Base-by-base conservation (phyloP, 768 basidiomycete genomes). In the Xerocomellus amylosporus region DNA sequence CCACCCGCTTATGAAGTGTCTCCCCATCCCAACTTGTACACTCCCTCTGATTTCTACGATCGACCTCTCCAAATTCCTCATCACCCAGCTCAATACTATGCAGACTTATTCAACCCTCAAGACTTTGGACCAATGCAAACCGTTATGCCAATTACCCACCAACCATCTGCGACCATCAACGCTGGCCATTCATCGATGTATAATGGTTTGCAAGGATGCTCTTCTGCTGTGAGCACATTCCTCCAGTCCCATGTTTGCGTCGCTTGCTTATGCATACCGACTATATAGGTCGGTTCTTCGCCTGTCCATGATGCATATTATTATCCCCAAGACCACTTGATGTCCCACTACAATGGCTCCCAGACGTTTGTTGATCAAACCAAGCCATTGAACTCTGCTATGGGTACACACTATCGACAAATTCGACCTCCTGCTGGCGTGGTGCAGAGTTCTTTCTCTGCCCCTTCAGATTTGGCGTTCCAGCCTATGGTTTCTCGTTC, bases 161-260 rank as follows among this genome's bases (percentile, higher is more conserved):
- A 15, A 1, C n/a, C 8, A 24, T 24, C 33, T 10, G 6, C 10
- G 13, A 5, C 5, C 10, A 0, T 30, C 2, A 0, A 12, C 8
- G 3, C n/a, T 20, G 19, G 22, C 2, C 2, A 0, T 24, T 13
- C 19, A 17, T 22, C 17, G 12, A 20, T 12, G 4, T 3, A 15
- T 4, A 2, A 24, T 4, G 10, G 0, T 14, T 13, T 24, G 0
- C 36, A 30, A 28, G 41, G 4, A 12, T 2, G 0, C 19, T 9
- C 33, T 4, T 26, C 17, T 31, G 0, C 3, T n/a, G 62, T 58
- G 15, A 53, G 63, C 6, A 20, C 10, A 13, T 2, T 0, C 8
- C 8, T 26, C 33, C 10, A 5, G 17, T 12, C 14, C 3, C 3
- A 3, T 20, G 10, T 36, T 20, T 22, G n/a, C 4, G 1, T 17